Evolutionary conservation across 768 basidiomycete species (phyloP).

Genomic region (Mycena belliarum): DNA sequence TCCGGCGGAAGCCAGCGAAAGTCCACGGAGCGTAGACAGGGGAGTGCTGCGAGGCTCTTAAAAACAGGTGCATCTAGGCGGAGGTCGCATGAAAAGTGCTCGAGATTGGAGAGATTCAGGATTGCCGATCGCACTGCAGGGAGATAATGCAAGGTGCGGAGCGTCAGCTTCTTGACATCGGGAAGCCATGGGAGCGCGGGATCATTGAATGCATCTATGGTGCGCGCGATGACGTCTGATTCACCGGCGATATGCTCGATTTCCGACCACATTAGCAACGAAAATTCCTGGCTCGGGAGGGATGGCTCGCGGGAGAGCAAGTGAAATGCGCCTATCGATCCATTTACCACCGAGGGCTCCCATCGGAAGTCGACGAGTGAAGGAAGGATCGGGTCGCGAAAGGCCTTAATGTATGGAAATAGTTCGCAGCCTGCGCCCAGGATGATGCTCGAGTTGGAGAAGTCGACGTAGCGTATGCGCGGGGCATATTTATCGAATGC

Average conservation of each 20-base stretch:
- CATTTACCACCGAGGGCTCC: slow-evolving; percentile 15
- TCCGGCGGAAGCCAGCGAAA: slow-evolving; percentile 6
- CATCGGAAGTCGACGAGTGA: slow-evolving; percentile 14
- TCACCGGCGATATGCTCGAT: slow-evolving; percentile 8
- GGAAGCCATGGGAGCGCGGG: slow-evolving; percentile 21
- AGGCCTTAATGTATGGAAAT: slow-evolving; percentile 17
- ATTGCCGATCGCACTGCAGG: slow-evolving; percentile 9
- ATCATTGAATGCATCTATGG: slow-evolving; percentile 20
- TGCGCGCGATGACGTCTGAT: slow-evolving; percentile 3
- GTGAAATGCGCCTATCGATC: slow-evolving; percentile 18
- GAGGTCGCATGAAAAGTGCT: slow-evolving; percentile 20
- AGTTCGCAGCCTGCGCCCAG: slow-evolving; percentile 19
- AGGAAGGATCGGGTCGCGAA: slow-evolving; percentile 18
- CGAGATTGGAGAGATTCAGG: slow-evolving; percentile 3
- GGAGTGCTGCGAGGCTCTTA: slow-evolving; percentile 7
- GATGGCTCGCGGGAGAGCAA: slow-evolving; percentile 16
- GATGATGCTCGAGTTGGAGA: slow-evolving; percentile 15
- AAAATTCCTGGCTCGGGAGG: slow-evolving; percentile 11
- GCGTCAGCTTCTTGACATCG: slow-evolving; percentile 16
- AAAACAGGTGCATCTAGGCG: not conserved
- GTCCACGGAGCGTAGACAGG: slow-evolving; percentile 17
- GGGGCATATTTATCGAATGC: slow-evolving; percentile 20
- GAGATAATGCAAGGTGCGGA: slow-evolving; percentile 21
- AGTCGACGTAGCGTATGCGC: slow-evolving; percentile 18
- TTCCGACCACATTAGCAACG: slow-evolving; percentile 15